A percentile compares a stretch with the other conserved stretches of the same genome.
phyloP scores from a whole-genome alignment of 306 rosid species.

The Ceratonia siliqua region DNA sequence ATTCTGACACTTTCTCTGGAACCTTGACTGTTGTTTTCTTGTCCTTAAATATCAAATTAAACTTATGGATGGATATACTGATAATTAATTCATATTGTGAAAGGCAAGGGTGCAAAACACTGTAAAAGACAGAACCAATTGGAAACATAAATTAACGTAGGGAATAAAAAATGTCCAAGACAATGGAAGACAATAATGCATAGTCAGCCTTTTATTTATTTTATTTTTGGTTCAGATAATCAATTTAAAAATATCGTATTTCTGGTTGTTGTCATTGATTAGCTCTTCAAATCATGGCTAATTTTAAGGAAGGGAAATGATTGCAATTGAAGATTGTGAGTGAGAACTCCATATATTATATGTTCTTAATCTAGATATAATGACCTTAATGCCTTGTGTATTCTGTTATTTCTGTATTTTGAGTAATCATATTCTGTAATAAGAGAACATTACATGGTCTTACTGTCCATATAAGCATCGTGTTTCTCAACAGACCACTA shows the following conservation, averaged over 20 bases:
- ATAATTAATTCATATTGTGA: background rate
- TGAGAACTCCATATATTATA: background rate
- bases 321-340: conserved; percentile 3
- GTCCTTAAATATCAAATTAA: background rate
- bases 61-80: background rate
- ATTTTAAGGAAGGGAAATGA: background rate
- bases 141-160: background rate
- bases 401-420: background rate
- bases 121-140: background rate
- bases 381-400: background rate
- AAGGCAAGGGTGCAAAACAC: background rate
- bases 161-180: background rate
- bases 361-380: background rate
- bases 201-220: background rate
- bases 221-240: background rate
- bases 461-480: background rate
- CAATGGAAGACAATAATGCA: background rate
- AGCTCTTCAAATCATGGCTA: background rate
- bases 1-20: background rate
- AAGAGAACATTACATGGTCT: background rate
- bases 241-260: background rate
- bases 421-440: background rate
- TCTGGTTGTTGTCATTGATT: background rate
- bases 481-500: background rate
- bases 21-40: background rate